Base-by-base conservation (phyloP, 176 grass and related monocot species). In the Alloteropsis semialata region DNA sequence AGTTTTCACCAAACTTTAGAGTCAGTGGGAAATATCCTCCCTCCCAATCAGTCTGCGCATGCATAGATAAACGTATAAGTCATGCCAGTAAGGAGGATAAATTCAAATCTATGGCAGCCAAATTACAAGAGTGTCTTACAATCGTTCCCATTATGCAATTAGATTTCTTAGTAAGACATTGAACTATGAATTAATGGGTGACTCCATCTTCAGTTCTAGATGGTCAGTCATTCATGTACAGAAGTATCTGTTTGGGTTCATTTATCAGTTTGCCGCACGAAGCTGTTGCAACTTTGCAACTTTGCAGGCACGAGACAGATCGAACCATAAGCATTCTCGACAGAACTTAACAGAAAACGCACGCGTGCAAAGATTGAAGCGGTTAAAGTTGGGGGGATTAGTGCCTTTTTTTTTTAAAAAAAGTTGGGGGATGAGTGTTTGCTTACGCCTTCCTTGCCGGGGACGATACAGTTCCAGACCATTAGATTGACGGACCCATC, bases 1-100 rank as follows among this genome's bases (percentile, higher is more conserved):
- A 93, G 60, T 93, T 87, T 64, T 95, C 92, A 65, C 32, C 75
- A 65, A 98, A 98, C 49, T 63, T 39, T 36, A 93, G 12, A 18
- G 87, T 90, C 5, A 98, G 37, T 25, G 96, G 91, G 79, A 65
- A 95, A 88, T 88, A 84, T 9, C 96, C 96, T 76, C 89, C 96
- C 81, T 98, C 92, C 96, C 96, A 98, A 70, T 98, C 91, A 45
- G 91, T 95, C 92, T 98, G 90, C n/a, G n/a, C n/a, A n/a, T n/a
- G n/a, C 54, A 91, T 50, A 81, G 4, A 66, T 36, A 81, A 64
- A n/a, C 17, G 45, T 43, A 36, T 25, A 12, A 58, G 22, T 10
- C 11, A 56, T 56, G 18, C 16, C 53, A 55, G 10, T 2, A 7
- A 22, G 19, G 16, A 50, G 48, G 4, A 19, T 18, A 19, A 51